Evolutionary conservation across 2,329 filamentous ascomycete genomes (phyloP).

Genomic region (Blumeria hordei): DNA sequence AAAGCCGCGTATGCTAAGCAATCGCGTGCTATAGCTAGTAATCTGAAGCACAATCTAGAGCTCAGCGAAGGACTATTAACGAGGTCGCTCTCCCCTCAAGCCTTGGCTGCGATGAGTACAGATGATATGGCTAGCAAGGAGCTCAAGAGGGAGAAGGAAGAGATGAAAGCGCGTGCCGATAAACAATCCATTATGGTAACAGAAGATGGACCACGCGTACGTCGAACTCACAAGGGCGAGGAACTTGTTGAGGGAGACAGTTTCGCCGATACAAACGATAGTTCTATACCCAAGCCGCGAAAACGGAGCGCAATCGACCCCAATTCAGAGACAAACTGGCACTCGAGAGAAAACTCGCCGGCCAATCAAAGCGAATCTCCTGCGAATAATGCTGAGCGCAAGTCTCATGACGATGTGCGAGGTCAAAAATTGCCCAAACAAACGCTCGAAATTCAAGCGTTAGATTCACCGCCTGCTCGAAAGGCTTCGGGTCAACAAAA

Average conservation of each 20-base stretch:
- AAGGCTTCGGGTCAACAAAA: constrained; percentile 15
- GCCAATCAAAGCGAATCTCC: constrained; percentile 14
- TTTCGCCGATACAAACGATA: constrained; percentile 17
- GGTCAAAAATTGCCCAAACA: constrained; percentile 9
- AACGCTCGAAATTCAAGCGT: constrained; percentile 14
- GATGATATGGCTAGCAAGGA: constrained; percentile 87
- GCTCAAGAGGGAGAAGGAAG: constrained; percentile 51
- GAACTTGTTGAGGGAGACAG: constrained; percentile 63
- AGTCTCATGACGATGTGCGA: constrained; percentile 11
- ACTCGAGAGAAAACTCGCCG: constrained; percentile 17
- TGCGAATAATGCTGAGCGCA: constrained; percentile 12
- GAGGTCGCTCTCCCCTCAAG: constrained; percentile 44
- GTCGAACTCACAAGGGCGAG: constrained; percentile 85
- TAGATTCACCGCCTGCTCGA: constrained; percentile 6
- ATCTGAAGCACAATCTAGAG: constrained; percentile 70
- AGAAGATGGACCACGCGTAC: constrained; percentile 49
- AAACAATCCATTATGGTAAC: constrained; percentile 67
- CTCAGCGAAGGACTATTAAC: constrained; percentile 54
- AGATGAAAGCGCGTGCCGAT: constrained; percentile 54
- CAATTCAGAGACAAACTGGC: constrained; percentile 14
- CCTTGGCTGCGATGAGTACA: constrained; percentile 65
- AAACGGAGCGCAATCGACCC: constrained; percentile 19
- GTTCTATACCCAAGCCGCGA: constrained; percentile 10
- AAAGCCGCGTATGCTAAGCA: constrained; percentile 32
- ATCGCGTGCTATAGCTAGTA: constrained; percentile 56